Evolutionary conservation across 345 rosid genomes (phyloP).

Genomic region (Heritiera fomes): DNA sequence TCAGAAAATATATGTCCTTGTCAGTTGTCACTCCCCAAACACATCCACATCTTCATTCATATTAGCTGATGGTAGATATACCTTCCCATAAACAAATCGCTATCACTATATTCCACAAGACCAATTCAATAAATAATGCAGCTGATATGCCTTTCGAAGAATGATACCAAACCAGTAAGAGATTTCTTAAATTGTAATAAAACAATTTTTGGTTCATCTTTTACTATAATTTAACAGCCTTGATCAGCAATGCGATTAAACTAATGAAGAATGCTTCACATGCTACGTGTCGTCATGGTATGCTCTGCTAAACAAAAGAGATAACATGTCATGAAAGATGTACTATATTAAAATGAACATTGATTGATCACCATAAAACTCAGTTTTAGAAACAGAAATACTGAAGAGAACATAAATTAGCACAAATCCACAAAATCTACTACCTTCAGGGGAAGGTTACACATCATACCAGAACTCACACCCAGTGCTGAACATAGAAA

Average conservation of each 20-base stretch:
- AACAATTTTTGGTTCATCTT: neutral
- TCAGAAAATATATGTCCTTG: neutral
- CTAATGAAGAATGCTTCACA: neutral
- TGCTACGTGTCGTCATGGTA: neutral
- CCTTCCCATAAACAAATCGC: constrained; percentile 3
- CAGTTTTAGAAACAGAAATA: constrained; percentile 30
- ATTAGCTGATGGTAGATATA: neutral
- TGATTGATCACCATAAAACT: constrained; percentile 24
- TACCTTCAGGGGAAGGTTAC: constrained; percentile 45
- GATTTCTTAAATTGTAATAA: neutral
- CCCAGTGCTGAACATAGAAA: constrained; percentile 17
- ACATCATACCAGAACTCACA: constrained; percentile 31
- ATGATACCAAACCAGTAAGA: neutral
- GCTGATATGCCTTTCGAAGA: neutral
- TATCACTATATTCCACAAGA: constrained; percentile 18
- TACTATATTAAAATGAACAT: constrained; percentile 36
- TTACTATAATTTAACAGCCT: neutral
- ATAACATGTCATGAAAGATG: neutral
- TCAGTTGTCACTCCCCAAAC: neutral
- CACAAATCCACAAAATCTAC: constrained; percentile 47
- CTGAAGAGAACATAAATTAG: constrained; percentile 30
- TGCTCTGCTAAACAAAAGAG: neutral
- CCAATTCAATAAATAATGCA: constrained; percentile 2
- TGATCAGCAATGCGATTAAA: neutral
- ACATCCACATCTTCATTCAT: neutral